Evolutionary conservation across 257 asterid genomes (phyloP), one percentile per base, ranked within the genome.

Genomic region (Misopates orontium): DNA sequence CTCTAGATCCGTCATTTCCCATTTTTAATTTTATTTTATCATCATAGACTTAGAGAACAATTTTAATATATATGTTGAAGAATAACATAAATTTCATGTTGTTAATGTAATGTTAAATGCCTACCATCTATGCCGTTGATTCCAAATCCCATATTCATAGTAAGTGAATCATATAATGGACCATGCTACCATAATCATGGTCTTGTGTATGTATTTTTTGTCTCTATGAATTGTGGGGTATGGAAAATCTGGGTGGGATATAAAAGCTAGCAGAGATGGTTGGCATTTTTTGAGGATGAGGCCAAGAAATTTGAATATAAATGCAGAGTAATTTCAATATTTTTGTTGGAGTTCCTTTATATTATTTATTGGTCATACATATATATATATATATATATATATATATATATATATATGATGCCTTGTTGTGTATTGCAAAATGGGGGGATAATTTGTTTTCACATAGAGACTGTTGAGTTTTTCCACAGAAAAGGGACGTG

Each of bases 81-180:
- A 36, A 36, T 84, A 80, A 74, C 70, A 71, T 74, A 68, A 75
- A 36, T 3, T 36, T 36, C 8, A 36, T 36, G 71, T 56, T 62
- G 17, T 50, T 64, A 25, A 71, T 53, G 31, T 22, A 16, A 19
- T 60, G 42, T 9, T 54, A 80, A 73, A 73, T 73, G 69, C 65
- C 78, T 55, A 64, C 81, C 75, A 77, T 73, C 77, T 75, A 64
- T 70, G 79, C 73, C 70, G 15, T 73, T 73, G 24, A 49, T 42
- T 69, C 68, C 74, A 75, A 66, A 45, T 1, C 49, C 70, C 70
- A 64, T 64, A 76, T 66, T 70, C 81, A 56, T 62, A 13, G 51
- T 48, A 31, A 16, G 70, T 54, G 56, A 17, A 36, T 57, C 62
- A 62, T 56, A 54, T 55, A n/a, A 50, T 48, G 75, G 52, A 56